Percentiles rank a stretch among this genome's conserved stretches.
Evolutionary conservation across 768 basidiomycete genomes (phyloP).

Genomic region (Tubosaeta brunneosetosa): DNA sequence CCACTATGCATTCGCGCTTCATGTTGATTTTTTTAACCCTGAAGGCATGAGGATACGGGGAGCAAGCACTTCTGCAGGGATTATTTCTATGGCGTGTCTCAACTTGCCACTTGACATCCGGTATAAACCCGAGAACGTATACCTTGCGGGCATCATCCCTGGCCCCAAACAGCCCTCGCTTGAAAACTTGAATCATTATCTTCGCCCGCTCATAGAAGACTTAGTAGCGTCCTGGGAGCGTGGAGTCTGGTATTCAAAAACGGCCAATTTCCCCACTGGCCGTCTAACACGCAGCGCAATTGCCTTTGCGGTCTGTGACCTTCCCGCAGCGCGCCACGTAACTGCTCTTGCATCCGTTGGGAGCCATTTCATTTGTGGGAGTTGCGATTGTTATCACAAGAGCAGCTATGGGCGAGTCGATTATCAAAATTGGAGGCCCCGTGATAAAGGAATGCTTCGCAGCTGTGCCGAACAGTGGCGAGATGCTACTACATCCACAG

Average conservation of each 20-base stretch:
- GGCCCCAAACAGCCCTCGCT: conserved; percentile 33
- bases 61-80: conserved; percentile 20
- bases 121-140: conserved; percentile 38
- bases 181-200: conserved; percentile 32
- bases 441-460: conserved; percentile 4
- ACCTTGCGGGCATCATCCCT: conserved; percentile 10
- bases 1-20: conserved; percentile 22
- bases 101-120: conserved; percentile 34
- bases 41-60: conserved; percentile 23
- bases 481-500: conserved; percentile 1
- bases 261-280: conserved; percentile 15
- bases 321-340: conserved; percentile 31
- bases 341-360: conserved; percentile 12
- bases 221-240: conserved; percentile 26
- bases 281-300: conserved; percentile 23
- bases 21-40: conserved; percentile 28
- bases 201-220: conserved; percentile 34
- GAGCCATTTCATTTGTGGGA: conserved; percentile 28
- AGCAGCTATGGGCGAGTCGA: conserved; percentile 4
- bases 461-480: conserved; percentile 12
- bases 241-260: conserved; percentile 25
- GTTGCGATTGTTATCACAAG: conserved; percentile 26
- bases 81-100: conserved; percentile 13
- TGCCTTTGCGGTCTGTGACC: conserved; percentile 31
- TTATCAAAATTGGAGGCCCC: conserved; percentile 13